Evolutionary conservation across 768 basidiomycete species (phyloP), one percentile per base, ranked within the genome.

Genomic region (Tylopilus felleus): DNA sequence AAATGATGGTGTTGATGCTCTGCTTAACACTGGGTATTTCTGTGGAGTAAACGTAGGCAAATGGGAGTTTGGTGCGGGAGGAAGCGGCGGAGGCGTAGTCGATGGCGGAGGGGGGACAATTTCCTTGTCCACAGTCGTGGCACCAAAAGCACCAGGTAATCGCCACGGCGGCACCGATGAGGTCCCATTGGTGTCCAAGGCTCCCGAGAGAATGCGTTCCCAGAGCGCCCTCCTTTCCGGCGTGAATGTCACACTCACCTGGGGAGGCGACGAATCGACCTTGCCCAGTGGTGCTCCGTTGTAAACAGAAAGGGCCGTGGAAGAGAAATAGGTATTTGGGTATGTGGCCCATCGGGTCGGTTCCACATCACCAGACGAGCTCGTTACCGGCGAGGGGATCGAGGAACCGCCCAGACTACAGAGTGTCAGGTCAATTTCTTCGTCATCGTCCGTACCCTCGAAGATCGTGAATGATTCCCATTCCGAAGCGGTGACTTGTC

Each of bases 311-410:
- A 90, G 79, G 27, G 74, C 38, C 74, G 69, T 33, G 75, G 66
- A 83, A 5, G 80, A 78, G 61, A 90, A 90, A 55, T 82, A 76
- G 10, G 77, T 76, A 35, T 73, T 65, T 4, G 86, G 83, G 60
- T 85, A 90, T 33, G 55, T 64, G 12, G 84, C 88, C 88, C 88
- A 89, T 49, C 86, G 76, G 28, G 44, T 47, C 17, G 27, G 39
- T 35, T 53, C 50, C 14, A 31, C 36, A 19, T 49, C 59, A 22
- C 19, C 36, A 36, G 53, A 47, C 13, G 22, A 46, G 36, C 55
- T 45, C 17, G 42, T 13, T 29, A 31, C 9, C 14, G 41, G 19
- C 19, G 38, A 60, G 65, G 13, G 53, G 54, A 14, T 29, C 19
- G 40, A 51, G 16, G 35, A 22, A 22, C n/a, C 27, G 40, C 33